phyloP scores from a whole-genome alignment of 192 early-diverging fungal genomes.

The Spinellus fusiger region DNA sequence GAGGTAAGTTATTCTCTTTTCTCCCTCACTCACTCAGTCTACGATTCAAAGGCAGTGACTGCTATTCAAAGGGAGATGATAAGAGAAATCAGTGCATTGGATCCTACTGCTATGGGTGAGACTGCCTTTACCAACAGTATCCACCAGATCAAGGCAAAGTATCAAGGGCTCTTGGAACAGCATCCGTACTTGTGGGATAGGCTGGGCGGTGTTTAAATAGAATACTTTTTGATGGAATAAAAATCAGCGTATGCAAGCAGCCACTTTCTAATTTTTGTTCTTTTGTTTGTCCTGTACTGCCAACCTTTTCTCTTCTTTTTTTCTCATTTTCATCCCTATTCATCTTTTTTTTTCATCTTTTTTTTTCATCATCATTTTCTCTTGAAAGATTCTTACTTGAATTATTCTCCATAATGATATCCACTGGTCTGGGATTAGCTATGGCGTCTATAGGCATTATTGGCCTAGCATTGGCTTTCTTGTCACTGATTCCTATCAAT shows the following conservation, averaged over 20 bases:
- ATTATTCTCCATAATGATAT: too few species aligned
- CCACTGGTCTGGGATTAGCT: not conserved
- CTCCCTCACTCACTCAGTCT: too few species aligned
- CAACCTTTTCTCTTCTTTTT: not conserved
- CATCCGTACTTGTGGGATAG: too few species aligned
- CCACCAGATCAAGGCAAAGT: too few species aligned
- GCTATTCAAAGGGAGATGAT: too few species aligned
- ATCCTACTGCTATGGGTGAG: too few species aligned
- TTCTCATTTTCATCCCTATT: not conserved
- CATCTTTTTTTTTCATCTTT: not conserved
- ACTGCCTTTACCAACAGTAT: too few species aligned
- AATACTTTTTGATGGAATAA: not conserved
- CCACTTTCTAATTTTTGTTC: not conserved
- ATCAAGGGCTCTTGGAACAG: too few species aligned
- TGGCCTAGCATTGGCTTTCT: constrained; percentile 2
- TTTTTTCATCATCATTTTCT: not conserved
- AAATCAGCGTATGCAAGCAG: not conserved
- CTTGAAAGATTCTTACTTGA: too few species aligned
- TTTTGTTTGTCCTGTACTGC: not conserved
- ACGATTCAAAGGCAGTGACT: too few species aligned
- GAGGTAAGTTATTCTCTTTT: too few species aligned
- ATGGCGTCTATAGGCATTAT: constrained; percentile 6
- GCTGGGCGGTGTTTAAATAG: not conserved
- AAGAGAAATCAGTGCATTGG: too few species aligned
- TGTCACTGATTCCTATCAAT: constrained; percentile 7